Conservation (phyloP, 1,139 yeast genomes). For the Blastobotrys arbuscula region DNA sequence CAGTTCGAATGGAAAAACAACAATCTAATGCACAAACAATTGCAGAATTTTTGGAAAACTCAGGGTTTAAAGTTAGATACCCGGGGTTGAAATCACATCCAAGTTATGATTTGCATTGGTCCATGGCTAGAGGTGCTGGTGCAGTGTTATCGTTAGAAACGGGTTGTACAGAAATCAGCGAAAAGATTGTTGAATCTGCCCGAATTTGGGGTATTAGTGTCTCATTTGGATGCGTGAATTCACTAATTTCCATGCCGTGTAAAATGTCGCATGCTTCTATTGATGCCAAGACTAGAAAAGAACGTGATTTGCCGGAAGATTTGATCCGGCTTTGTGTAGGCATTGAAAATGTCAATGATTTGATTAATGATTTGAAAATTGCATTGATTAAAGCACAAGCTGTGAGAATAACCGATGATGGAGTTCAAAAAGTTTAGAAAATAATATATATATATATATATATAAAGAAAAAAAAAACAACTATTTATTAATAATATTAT, state of each 20-base stretch:
- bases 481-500: neutral
- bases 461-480: neutral
- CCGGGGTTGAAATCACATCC: conserved; percentile 83
- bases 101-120: conserved; percentile 68
- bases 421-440: neutral
- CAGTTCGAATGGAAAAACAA: conserved; percentile 80
- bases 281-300: conserved; percentile 78
- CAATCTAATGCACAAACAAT: conserved; percentile 70
- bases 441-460: neutral
- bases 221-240: conserved; percentile 90
- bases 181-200: conserved; percentile 68
- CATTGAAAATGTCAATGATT: conserved; percentile 60
- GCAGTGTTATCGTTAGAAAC: conserved; percentile 89
- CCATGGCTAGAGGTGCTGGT: conserved; percentile 80
- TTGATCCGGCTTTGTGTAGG: conserved; percentile 84
- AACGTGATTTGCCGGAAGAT: conserved; percentile 88
- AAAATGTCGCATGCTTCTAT: conserved; percentile 96
- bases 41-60: conserved; percentile 62
- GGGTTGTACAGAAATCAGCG: conserved; percentile 61
- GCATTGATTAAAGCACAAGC: conserved; percentile 53
- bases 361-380: conserved; percentile 63
- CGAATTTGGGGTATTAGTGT: conserved; percentile 85
- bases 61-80: conserved; percentile 64
- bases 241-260: conserved; percentile 87
- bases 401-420: conserved; percentile 2